Conservation (phyloP, 2,329 filamentous ascomycete genomes). For the Colletotrichum lini region DNA sequence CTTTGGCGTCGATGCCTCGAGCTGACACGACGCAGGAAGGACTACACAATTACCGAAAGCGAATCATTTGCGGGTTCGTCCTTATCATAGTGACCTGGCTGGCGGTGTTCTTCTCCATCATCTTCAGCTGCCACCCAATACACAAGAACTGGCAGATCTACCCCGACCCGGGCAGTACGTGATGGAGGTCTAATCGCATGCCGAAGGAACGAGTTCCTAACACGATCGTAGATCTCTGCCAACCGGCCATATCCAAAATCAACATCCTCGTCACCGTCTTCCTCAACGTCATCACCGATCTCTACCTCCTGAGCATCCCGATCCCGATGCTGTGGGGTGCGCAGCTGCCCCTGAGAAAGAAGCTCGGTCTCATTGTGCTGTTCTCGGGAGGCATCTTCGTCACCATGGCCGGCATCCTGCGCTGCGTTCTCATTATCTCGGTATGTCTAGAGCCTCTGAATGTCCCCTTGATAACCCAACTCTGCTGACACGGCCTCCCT, state of each 20-base stretch:
- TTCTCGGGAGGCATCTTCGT: slow-evolving; percentile 59
- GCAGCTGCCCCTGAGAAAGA: slow-evolving; percentile 48
- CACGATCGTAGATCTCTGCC: slow-evolving; percentile 50
- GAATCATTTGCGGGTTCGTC: slow-evolving; percentile 60
- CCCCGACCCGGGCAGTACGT: slow-evolving; percentile 65
- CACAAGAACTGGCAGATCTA: slow-evolving; percentile 67
- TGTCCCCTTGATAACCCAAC: not conserved
- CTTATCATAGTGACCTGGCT: slow-evolving; percentile 62
- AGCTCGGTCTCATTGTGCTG: slow-evolving; percentile 54
- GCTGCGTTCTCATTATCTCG: slow-evolving; percentile 49
- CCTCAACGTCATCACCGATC: slow-evolving; percentile 43
- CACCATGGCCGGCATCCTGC: slow-evolving; percentile 56
- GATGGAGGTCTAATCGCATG: slow-evolving; percentile 25
- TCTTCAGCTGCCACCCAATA: slow-evolving; percentile 64
- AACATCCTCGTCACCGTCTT: slow-evolving; percentile 43
- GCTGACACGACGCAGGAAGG: slow-evolving; percentile 31
- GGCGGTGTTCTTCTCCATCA: slow-evolving; percentile 60
- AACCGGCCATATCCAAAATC: slow-evolving; percentile 41
- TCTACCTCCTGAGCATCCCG: slow-evolving; percentile 44
- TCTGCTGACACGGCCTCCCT: not conserved
- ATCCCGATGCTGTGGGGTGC: slow-evolving; percentile 47
- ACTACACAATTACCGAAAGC: slow-evolving; percentile 46
- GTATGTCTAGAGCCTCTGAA: slow-evolving; percentile 40
- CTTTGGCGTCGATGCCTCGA: no score
- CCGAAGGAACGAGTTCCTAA: slow-evolving; percentile 46